These are phyloP conservation scores for Apiospora koreana DNA, from an alignment of 2,329 filamentous ascomycete genomes.

Conservation along the genomic window DNA sequence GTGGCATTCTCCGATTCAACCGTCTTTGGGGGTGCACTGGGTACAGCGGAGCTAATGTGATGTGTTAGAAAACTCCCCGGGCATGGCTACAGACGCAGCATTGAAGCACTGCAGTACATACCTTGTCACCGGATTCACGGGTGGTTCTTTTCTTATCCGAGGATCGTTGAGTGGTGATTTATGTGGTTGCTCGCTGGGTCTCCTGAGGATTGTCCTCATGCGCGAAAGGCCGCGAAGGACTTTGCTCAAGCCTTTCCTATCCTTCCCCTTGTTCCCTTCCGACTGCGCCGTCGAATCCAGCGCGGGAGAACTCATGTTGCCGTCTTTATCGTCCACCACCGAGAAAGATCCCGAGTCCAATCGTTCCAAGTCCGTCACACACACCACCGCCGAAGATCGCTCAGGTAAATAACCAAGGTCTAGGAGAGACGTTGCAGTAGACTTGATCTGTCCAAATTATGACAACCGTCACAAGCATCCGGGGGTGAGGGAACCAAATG, in stretches of 20 bases:
- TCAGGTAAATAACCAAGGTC: background rate
- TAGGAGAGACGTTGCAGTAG: background rate
- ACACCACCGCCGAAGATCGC: background rate
- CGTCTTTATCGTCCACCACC: background rate
- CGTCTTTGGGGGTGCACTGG: background rate
- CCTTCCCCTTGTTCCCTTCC: conserved; percentile 13
- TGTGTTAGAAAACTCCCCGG: background rate
- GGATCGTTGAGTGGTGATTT: background rate
- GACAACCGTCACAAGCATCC: background rate
- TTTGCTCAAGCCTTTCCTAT: conserved; percentile 49
- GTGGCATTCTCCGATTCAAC: background rate
- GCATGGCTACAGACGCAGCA: background rate
- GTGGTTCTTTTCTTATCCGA: conserved; percentile 18
- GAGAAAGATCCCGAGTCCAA: background rate
- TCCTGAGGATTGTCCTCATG: conserved; percentile 53
- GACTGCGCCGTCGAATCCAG: background rate
- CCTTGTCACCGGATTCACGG: conserved; percentile 6
- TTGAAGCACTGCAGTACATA: conserved; percentile 10
- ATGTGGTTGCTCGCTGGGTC: conserved; percentile 34
- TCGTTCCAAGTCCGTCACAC: background rate
- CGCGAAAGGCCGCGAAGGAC: conserved; percentile 40
- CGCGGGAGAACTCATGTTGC: background rate
- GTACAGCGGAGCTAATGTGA: background rate
- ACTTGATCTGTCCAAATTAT: background rate
- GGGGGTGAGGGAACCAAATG: background rate